These are phyloP conservation scores for Dioszegia aurantiaca DNA, from an alignment of 768 basidiomycete genomes.

Conservation along the genomic window DNA sequence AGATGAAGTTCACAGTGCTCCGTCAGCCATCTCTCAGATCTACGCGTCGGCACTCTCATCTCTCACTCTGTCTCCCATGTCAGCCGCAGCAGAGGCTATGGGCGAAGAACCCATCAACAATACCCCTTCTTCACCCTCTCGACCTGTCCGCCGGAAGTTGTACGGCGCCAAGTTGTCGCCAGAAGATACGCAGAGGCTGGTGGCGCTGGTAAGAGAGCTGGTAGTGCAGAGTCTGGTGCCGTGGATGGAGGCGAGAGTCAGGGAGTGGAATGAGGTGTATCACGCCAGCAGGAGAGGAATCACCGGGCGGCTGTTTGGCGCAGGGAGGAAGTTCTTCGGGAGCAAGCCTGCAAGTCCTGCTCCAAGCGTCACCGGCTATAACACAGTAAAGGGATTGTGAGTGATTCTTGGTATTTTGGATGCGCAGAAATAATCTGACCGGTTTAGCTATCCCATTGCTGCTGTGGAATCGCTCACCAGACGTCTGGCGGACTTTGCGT, in stretches of 20 bases:
- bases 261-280: conserved; percentile 82
- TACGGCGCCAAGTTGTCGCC: conserved; percentile 35
- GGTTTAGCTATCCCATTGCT: conserved; percentile 48
- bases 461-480: conserved; percentile 55
- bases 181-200: conserved; percentile 44
- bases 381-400: conserved; percentile 52
- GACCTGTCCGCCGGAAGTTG: conserved; percentile 29
- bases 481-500: conserved; percentile 92
- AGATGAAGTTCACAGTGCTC: conserved; percentile 19
- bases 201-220: conserved; percentile 78
- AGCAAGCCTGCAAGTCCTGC: conserved; percentile 45
- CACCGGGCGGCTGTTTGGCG: conserved; percentile 54
- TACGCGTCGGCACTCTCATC: conserved; percentile 46
- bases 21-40: conserved; percentile 41
- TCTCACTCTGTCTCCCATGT: conserved; percentile 35
- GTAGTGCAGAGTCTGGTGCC: conserved; percentile 83
- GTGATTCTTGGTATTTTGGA: conserved; percentile 13
- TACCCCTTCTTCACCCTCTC: conserved; percentile 18
- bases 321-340: conserved; percentile 54
- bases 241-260: conserved; percentile 92
- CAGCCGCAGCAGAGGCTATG: conserved; percentile 23
- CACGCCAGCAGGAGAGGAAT: conserved; percentile 52
- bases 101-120: conserved; percentile 15
- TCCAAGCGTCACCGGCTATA: conserved; percentile 39
- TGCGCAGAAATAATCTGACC: not conserved